These are phyloP conservation scores for Hansenula anomala DNA, from an alignment of 1,139 yeast genomes.

Conservation along the genomic window DNA sequence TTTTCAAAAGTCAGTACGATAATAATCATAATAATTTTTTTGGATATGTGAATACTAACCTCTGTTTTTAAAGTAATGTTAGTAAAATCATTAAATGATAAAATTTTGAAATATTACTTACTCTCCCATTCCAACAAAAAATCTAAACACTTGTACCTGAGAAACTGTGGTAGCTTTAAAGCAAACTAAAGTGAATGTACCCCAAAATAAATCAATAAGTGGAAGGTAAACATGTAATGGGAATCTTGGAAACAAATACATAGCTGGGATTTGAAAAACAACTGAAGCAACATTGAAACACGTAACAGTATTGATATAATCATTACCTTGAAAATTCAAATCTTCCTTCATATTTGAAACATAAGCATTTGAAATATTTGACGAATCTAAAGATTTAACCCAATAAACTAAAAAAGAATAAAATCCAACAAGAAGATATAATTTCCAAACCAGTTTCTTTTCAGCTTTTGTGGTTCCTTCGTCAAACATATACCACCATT, in stretches of 20 bases:
- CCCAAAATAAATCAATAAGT: conserved; percentile 59
- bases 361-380: conserved; percentile 56
- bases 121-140: conserved; percentile 58
- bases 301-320: conserved; percentile 55
- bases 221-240: conserved; percentile 56
- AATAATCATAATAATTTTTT: too few relatives aligned
- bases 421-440: conserved; percentile 55
- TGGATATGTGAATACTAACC: too few relatives aligned
- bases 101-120: too few relatives aligned
- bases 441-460: conserved; percentile 47
- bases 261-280: conserved; percentile 49
- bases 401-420: conserved; percentile 64
- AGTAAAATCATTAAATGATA: too few relatives aligned
- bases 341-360: conserved; percentile 57
- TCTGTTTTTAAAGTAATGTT: too few relatives aligned
- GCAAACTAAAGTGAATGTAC: conserved; percentile 54
- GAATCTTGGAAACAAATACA: conserved; percentile 36
- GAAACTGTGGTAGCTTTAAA: conserved; percentile 41
- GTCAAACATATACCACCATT: conserved; percentile 66
- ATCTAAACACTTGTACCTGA: conserved; percentile 52
- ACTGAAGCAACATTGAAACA: conserved; percentile 56
- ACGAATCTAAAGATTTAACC: conserved; percentile 64
- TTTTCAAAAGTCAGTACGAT: too few relatives aligned
- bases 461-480: conserved; percentile 51
- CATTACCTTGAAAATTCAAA: conserved; percentile 57